Evolutionary conservation across 163 green algal species (phyloP).

Genomic region (Scenedesmus sp.): DNA sequence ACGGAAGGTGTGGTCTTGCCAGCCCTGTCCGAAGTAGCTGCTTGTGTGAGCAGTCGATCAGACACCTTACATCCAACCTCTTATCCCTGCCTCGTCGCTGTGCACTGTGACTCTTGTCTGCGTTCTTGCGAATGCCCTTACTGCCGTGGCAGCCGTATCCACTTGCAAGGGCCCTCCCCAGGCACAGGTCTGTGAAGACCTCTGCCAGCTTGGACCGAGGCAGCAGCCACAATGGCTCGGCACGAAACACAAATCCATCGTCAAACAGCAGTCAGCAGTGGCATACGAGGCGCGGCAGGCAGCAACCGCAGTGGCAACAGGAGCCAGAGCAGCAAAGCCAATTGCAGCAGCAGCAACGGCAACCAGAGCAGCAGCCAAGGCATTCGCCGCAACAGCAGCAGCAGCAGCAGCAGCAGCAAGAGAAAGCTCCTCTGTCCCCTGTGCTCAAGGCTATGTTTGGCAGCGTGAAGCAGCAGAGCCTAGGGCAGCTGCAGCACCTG

Average conservation of each 20-base stretch:
- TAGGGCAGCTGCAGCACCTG: not conserved
- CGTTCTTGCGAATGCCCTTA: not conserved
- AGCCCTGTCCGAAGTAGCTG: not conserved
- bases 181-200: not conserved
- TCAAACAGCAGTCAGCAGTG: not conserved
- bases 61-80: not conserved
- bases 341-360: not conserved
- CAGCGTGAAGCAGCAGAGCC: slow-evolving; percentile 10
- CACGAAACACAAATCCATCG: not conserved
- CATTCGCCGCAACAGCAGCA: not conserved
- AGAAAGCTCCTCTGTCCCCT: not conserved
- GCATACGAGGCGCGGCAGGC: not conserved
- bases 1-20: not conserved
- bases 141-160: not conserved
- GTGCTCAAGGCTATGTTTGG: not conserved
- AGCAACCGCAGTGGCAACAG: not conserved
- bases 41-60: not conserved
- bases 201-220: not conserved
- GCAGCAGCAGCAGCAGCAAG: not conserved
- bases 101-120: not conserved
- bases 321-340: not conserved
- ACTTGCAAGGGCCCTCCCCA: not conserved
- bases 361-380: not conserved
- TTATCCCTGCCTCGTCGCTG: not conserved
- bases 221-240: not conserved